These are phyloP conservation scores for Metschnikowia peoriensis DNA, from an alignment of 805 yeast species.

Conservation along the genomic window DNA sequence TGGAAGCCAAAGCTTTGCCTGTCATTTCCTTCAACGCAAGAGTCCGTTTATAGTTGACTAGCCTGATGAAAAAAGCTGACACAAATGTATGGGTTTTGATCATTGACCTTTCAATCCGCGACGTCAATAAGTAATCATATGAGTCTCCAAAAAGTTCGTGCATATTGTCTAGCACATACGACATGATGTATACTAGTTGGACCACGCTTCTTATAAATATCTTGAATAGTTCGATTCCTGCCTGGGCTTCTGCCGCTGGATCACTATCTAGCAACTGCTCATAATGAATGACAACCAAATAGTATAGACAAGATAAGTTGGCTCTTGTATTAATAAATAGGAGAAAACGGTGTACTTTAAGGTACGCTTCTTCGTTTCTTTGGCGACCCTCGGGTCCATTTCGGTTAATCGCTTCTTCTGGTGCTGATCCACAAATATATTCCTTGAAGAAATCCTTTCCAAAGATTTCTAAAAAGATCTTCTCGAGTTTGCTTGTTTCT, in stretches of 20 bases:
- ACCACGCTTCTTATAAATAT: conserved; percentile 41
- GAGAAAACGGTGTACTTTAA: conserved; percentile 37
- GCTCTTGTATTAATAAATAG: conserved; percentile 39
- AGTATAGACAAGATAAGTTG: conserved; percentile 40
- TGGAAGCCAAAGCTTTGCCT: conserved; percentile 11
- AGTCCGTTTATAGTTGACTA: conserved; percentile 37
- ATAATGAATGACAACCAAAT: conserved; percentile 40
- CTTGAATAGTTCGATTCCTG: conserved; percentile 43
- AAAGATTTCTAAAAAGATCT: conserved; percentile 32
- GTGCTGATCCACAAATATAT: conserved; percentile 33
- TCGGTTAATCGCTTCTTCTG: conserved; percentile 8
- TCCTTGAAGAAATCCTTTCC: conserved; percentile 44
- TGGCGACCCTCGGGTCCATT: conserved; percentile 12
- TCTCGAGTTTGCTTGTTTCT: conserved; percentile 38
- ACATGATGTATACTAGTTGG: conserved; percentile 42
- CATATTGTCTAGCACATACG: conserved; percentile 41
- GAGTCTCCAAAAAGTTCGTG: conserved; percentile 41
- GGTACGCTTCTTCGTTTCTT: conserved; percentile 27
- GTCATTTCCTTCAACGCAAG: conserved; percentile 21
- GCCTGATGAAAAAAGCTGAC: conserved; percentile 38
- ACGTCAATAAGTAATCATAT: conserved; percentile 37
- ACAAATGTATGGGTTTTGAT: conserved; percentile 40
- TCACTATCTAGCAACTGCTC: conserved; percentile 31
- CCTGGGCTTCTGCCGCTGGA: conserved; percentile 29
- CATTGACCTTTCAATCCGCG: conserved; percentile 38